A percentile compares a stretch with the other conserved stretches of the same genome.
Evolutionary conservation across 1,139 yeast genomes (phyloP).

Genomic region (Magnusiomyces sp.): DNA sequence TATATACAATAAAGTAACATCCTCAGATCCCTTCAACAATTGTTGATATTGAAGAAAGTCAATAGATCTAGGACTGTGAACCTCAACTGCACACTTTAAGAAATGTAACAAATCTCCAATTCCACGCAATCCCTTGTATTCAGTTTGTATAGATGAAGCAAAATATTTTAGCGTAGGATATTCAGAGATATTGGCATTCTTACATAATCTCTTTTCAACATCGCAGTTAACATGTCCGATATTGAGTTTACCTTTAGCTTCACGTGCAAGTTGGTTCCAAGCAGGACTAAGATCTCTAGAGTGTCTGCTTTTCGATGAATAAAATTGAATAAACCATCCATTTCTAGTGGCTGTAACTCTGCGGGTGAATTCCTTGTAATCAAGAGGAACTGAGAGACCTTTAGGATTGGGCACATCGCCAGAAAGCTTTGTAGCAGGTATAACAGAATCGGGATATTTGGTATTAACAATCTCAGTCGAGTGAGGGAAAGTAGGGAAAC

Average conservation of each 20-base stretch:
- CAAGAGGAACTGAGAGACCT: conserved; percentile 21
- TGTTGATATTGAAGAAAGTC: conserved; percentile 22
- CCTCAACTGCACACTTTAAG: conserved; percentile 27
- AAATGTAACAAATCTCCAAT: conserved; percentile 29
- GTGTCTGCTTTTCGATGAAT: conserved; percentile 34
- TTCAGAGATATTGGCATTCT: conserved; percentile 23
- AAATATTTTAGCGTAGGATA: conserved; percentile 31
- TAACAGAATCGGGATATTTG: conserved; percentile 13
- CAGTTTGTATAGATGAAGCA: conserved; percentile 27
- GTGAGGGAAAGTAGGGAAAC: conserved; percentile 16
- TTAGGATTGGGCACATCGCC: conserved; percentile 19
- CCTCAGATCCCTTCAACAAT: conserved; percentile 12
- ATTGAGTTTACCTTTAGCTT: conserved; percentile 28
- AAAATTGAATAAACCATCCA: conserved; percentile 37
- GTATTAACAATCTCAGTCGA: conserved; percentile 15
- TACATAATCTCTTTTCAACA: conserved; percentile 28
- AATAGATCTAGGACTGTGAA: conserved; percentile 24
- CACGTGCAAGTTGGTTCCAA: conserved; percentile 32
- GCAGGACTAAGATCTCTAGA: conserved; percentile 32
- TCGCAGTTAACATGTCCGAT: conserved; percentile 38
- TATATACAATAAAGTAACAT: conserved; percentile 30
- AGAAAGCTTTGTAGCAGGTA: conserved; percentile 9
- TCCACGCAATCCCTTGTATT: conserved; percentile 30
- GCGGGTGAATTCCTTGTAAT: conserved; percentile 19
- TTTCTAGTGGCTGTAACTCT: conserved; percentile 22